Percentiles rank a stretch among this genome's conserved stretches.
phyloP scores from a whole-genome alignment of 2,329 filamentous ascomycete species.

The Malbranchea zuffiana region DNA sequence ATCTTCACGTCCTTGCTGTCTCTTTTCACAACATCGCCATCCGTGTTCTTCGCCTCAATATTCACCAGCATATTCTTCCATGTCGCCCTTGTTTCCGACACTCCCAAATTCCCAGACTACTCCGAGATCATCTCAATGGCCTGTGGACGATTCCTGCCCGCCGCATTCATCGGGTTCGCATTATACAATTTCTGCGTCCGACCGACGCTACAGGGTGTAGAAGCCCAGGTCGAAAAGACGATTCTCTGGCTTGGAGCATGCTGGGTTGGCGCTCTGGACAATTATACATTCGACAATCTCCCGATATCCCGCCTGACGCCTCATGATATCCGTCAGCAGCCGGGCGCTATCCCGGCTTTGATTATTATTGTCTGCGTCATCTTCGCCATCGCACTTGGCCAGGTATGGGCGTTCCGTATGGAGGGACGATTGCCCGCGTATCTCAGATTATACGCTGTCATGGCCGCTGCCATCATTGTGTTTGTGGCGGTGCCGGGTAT shows the following conservation, averaged over 20 bases:
- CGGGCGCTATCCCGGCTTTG: conserved; percentile 48
- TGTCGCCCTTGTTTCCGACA: conserved; percentile 50
- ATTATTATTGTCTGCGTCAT: conserved; percentile 43
- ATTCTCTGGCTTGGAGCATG: conserved; percentile 50
- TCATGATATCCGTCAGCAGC: conserved; percentile 50
- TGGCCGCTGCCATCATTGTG: conserved; percentile 34
- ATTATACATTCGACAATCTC: conserved; percentile 53
- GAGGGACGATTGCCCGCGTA: conserved; percentile 47
- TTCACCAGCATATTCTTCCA: conserved; percentile 50
- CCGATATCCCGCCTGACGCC: conserved; percentile 52
- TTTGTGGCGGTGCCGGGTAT: conserved; percentile 46
- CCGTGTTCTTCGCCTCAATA: conserved; percentile 45
- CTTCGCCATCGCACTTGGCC: conserved; percentile 43
- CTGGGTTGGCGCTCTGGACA: conserved; percentile 52
- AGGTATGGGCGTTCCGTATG: conserved; percentile 46
- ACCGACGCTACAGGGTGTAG: conserved; percentile 39
- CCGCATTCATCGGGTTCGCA: conserved; percentile 47
- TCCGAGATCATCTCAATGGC: conserved; percentile 45
- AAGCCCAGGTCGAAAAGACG: conserved; percentile 50
- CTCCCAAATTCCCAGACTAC: conserved; percentile 45
- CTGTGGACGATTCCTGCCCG: conserved; percentile 48
- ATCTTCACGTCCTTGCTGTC: conserved; percentile 40
- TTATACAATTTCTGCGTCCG: conserved; percentile 46
- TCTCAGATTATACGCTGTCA: conserved; percentile 40
- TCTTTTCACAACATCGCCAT: conserved; percentile 9